Conservation (phyloP, 2,329 filamentous ascomycete genomes). For the Colletotrichum echinochloae region DNA sequence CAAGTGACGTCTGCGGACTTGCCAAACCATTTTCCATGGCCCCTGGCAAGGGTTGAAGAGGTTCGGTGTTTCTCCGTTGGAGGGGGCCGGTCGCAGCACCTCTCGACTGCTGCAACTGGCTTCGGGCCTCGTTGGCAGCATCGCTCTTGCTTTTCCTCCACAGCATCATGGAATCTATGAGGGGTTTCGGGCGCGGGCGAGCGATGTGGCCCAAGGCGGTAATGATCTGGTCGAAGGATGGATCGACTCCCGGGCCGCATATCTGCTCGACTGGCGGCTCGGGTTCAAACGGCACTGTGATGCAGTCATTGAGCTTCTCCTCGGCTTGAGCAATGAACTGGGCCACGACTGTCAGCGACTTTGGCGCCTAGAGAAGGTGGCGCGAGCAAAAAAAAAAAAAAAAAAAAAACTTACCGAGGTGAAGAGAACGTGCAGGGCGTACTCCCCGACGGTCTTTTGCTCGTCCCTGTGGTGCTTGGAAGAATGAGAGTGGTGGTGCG, state of each 20-base stretch:
- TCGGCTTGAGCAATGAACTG: conserved; percentile 96
- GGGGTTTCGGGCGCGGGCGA: conserved; percentile 89
- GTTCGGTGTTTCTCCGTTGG: conserved; percentile 80
- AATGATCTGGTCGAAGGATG: conserved; percentile 93
- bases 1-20: conserved; percentile 52
- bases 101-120: conserved; percentile 66
- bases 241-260: conserved; percentile 89
- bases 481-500: conserved; percentile 81
- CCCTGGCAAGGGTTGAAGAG: conserved; percentile 60
- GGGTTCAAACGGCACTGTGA: conserved; percentile 81
- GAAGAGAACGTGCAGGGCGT: conserved; percentile 95
- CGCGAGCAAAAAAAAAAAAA: no score
- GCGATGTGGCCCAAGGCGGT: conserved; percentile 94
- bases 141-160: conserved; percentile 98
- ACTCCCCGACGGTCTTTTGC: conserved; percentile 95
- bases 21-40: conserved; percentile 47
- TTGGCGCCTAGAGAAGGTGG: neutral
- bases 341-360: conserved; percentile 48
- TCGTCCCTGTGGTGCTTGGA: conserved; percentile 77
- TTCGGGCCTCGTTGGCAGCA: conserved; percentile 77
- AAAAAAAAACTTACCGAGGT: conserved; percentile 84
- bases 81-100: conserved; percentile 60
- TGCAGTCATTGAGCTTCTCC: conserved; percentile 91
- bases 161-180: conserved; percentile 98
- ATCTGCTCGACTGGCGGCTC: conserved; percentile 89